These are phyloP conservation scores for Fonsecaea multimorphosa DNA, from an alignment of 2,329 filamentous ascomycete species.

Conservation along the genomic window DNA sequence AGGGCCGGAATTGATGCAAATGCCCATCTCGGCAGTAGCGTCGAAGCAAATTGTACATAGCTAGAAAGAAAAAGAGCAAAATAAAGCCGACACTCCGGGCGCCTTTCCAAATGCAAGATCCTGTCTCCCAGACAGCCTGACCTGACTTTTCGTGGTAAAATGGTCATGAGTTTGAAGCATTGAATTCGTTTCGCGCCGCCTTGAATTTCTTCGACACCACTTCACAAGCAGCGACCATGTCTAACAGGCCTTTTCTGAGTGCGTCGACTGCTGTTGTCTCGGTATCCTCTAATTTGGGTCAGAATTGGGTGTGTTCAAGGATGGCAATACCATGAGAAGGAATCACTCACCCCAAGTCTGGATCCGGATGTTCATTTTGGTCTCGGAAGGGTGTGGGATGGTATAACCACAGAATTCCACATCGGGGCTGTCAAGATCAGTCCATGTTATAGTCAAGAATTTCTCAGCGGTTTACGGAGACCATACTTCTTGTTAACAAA, in stretches of 20 bases:
- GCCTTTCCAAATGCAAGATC: slow-evolving; percentile 25
- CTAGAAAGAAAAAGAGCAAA: slow-evolving; percentile 28
- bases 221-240: slow-evolving; percentile 90
- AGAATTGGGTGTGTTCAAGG: neutral
- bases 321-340: neutral
- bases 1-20: slow-evolving; percentile 33
- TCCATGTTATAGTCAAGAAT: slow-evolving; percentile 4
- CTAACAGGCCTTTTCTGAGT: slow-evolving; percentile 84
- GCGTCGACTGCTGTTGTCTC: slow-evolving; percentile 78
- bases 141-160: slow-evolving; percentile 37
- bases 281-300: slow-evolving; percentile 35
- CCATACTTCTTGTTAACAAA: slow-evolving; percentile 98
- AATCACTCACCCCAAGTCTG: slow-evolving; percentile 88
- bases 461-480: neutral
- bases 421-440: slow-evolving; percentile 68
- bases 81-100: slow-evolving; percentile 24
- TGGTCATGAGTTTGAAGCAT: slow-evolving; percentile 46
- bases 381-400: slow-evolving; percentile 93
- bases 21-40: slow-evolving; percentile 5
- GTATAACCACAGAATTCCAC: slow-evolving; percentile 99
- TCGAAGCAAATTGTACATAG: slow-evolving; percentile 38
- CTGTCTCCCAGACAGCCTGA: neutral
- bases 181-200: slow-evolving; percentile 68
- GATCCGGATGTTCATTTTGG: slow-evolving; percentile 96
- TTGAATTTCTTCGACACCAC: slow-evolving; percentile 91